Percentiles rank a stretch among this genome's conserved stretches.
phyloP scores from a whole-genome alignment of 192 early-diverging fungal species.

The Coemansia guatemalensis region DNA sequence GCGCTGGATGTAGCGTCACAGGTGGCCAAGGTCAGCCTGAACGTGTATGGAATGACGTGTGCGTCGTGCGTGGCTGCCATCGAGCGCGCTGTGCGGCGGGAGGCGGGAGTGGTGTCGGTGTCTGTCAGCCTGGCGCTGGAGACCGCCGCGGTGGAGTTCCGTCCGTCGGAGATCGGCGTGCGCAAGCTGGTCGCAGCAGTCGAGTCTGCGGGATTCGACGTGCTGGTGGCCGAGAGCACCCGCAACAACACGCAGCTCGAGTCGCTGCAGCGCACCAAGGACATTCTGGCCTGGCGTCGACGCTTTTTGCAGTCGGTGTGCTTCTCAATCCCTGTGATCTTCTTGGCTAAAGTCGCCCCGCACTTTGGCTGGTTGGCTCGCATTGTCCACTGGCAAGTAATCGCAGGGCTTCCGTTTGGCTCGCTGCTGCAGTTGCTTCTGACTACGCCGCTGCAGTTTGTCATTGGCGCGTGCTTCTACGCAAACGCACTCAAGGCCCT shows the following conservation, averaged over 20 bases:
- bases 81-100: constrained; percentile 56
- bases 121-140: constrained; percentile 79
- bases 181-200: constrained; percentile 80
- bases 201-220: constrained; percentile 80
- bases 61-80: constrained; percentile 77
- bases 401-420: constrained; percentile 67
- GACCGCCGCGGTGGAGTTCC: constrained; percentile 70
- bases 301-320: constrained; percentile 64
- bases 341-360: constrained; percentile 59
- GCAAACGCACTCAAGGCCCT: constrained; percentile 74
- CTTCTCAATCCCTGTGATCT: constrained; percentile 81
- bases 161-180: constrained; percentile 62
- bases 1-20: constrained; percentile 48
- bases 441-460: constrained; percentile 94
- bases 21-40: constrained; percentile 62
- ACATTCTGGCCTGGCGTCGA: constrained; percentile 78
- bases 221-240: constrained; percentile 61
- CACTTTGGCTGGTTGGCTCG: constrained; percentile 26
- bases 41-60: constrained; percentile 95
- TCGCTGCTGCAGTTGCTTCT: constrained; percentile 68
- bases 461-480: constrained; percentile 80
- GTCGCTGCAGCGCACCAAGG: constrained; percentile 79
- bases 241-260: constrained; percentile 80
- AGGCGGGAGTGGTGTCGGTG: constrained; percentile 57
- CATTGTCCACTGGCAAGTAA: constrained; percentile 39